Evolutionary conservation across 2,329 filamentous ascomycete species (phyloP).

Genomic region (Verticillium longisporum): DNA sequence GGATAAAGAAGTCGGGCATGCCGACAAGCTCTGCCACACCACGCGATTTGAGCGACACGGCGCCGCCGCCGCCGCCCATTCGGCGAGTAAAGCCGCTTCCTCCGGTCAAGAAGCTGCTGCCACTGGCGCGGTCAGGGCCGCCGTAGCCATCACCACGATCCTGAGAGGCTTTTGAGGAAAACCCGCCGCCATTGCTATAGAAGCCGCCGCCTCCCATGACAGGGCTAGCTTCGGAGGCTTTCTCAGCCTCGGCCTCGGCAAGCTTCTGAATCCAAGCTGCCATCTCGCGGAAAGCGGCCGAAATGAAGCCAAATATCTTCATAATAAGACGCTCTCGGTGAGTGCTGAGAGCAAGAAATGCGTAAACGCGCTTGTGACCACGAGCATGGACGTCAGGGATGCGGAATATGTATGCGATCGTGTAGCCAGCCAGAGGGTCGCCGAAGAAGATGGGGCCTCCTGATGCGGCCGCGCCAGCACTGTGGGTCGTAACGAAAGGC

Average conservation of each 20-base stretch:
- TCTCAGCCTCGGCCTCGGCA: conserved; percentile 56
- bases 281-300: conserved; percentile 55
- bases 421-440: conserved; percentile 58
- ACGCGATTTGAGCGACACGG: conserved; percentile 48
- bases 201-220: conserved; percentile 32
- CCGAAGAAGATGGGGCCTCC: conserved; percentile 65
- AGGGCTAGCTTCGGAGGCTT: conserved; percentile 36
- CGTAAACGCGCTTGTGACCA: conserved; percentile 63
- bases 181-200: conserved; percentile 25
- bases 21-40: conserved; percentile 61
- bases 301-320: conserved; percentile 58
- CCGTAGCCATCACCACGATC: conserved; percentile 2
- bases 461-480: conserved; percentile 46
- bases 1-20: conserved; percentile 61
- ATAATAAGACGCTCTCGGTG: conserved; percentile 59
- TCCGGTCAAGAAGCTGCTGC: conserved; percentile 50
- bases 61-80: conserved; percentile 50
- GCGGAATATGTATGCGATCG: conserved; percentile 64
- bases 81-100: conserved; percentile 51
- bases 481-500: conserved; percentile 48
- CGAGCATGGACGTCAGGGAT: conserved; percentile 62
- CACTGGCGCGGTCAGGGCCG: conserved; percentile 25
- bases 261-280: conserved; percentile 60
- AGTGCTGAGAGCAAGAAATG: conserved; percentile 58
- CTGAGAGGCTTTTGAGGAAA: not conserved